phyloP scores from a whole-genome alignment of 345 rosid species.

The Gossypium arboreum region DNA sequence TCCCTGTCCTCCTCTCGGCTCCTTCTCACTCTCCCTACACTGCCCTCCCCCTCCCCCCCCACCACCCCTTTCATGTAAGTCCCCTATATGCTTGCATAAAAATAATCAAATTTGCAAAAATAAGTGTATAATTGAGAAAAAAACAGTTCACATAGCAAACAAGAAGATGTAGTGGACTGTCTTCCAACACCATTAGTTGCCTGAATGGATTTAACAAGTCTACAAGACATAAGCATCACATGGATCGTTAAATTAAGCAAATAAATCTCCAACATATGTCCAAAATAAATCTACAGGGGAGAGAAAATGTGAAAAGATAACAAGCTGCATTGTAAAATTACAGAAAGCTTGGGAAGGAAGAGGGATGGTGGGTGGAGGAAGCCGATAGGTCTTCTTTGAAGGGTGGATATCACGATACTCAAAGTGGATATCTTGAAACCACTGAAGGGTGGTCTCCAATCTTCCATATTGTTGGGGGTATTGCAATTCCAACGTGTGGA shows the following conservation, averaged over 20 bases:
- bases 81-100: background rate
- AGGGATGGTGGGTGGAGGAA: too few relatives aligned
- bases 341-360: constrained; percentile 45
- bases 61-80: background rate
- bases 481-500: too few relatives aligned
- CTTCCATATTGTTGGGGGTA: too few relatives aligned
- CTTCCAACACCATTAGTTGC: constrained; percentile 87
- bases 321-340: constrained; percentile 21
- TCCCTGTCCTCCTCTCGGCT: too few relatives aligned
- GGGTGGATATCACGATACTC: too few relatives aligned
- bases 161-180: constrained; percentile 58
- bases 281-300: background rate
- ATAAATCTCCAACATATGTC: background rate
- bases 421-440: too few relatives aligned
- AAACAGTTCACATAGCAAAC: constrained; percentile 45
- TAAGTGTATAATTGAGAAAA: background rate
- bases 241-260: constrained; percentile 12
- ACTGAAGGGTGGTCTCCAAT: too few relatives aligned
- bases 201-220: constrained; percentile 87
- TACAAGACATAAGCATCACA: constrained; percentile 30
- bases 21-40: too few relatives aligned
- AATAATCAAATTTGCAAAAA: background rate
- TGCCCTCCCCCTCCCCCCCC: too few relatives aligned
- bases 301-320: background rate
- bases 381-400: too few relatives aligned